Evolutionary conservation across 2,329 filamentous ascomycete species (phyloP), one percentile per base, ranked within the genome.

Genomic region (Aspergillus costaricaensis): DNA sequence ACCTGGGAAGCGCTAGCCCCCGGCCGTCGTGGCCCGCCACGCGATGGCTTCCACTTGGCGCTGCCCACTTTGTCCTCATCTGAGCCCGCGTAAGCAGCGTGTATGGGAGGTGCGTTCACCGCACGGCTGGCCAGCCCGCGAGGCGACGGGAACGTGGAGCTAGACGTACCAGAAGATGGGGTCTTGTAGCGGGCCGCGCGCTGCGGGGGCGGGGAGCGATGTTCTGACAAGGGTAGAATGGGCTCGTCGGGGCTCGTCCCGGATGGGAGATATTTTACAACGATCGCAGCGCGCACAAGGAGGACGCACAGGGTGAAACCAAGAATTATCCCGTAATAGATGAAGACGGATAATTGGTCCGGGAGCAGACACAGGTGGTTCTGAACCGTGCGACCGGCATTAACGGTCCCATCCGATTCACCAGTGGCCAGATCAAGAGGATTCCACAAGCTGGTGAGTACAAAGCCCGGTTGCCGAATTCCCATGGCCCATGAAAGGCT

Each of bases 401-500:
- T 62, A 5, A 65, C 43, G 15, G 66, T 61, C 17, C 67, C 63
- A 5, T 67, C 58, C 4, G 77, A 54, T 32, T 72, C 74, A 32
- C 77, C 77, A 2, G 74, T 77, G 14, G 70, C 55, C 3, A 78
- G 79, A 68, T 93, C 90, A 57, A 98, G 83, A 0, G 95, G 95
- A 72, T 99, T 98, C 86, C 92, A 97, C 59, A 99, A 81, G 73
- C 92, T 96, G 43, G 92, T 85, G 79, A 97, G 87, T 63, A 95
- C 81, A 67, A 99, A 95, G 0, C 92, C 95, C 0, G 95, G 95
- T 5, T 85, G 88, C 0, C 91, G 85, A 1, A 99, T 91, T 8
- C 95, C 93, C 95, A 98, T 98, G 17, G 92, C 92, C 92, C 94
- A 96, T 70, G 89, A 96, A 67, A 96, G 87, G 71, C 90, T 93